Base-by-base conservation (phyloP, 2,329 filamentous ascomycete species). In the Scortechinia acanthostroma region DNA sequence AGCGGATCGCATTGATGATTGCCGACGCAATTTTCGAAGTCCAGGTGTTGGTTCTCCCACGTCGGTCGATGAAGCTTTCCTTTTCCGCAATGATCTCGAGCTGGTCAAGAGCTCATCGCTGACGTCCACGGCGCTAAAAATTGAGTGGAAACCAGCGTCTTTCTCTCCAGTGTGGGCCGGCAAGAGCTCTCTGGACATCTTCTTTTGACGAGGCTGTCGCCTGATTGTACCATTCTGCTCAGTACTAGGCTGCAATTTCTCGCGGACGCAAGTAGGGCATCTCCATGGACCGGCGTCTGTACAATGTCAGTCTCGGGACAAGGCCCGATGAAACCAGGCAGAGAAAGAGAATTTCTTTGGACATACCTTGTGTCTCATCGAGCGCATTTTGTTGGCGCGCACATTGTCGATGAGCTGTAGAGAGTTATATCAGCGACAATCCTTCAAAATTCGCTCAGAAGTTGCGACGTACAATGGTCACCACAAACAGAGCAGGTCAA, bases 371-470 rank as follows among this genome's bases (percentile, higher is more conserved):
- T 49, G 79, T 75, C 51, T 73, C 65, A 53, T 68, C 69, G 55
- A 87, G 66, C 51, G 78, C 78, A 48, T 77, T 77, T 59, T 80
- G 77, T 59, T 86, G 78, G 58, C 85, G 81, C 47, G 89, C 91
- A 66, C 91, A 96, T 75, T 93, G 86, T 62, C 86, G 83, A 70
- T 97, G 91, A 57, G 90, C 91, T 95, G 69, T 59, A 69, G 59
- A 58, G 56, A 19, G 14, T 64, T 51, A 47, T 51, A 59, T 76
- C 55, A 73, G 66, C 54, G 52, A 51, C 56, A 57, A 52, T n/a
- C n/a, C n/a, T n/a, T n/a, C n/a, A n/a, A n/a, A n/a, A n/a, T n/a
- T n/a, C n/a, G n/a, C n/a, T n/a, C n/a, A n/a, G n/a, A n/a, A n/a
- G n/a, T n/a, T n/a, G n/a, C n/a, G n/a, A 78, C 87, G 65, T 71